Evolutionary conservation across 2,329 filamentous ascomycete genomes (phyloP), one percentile per base, ranked within the genome.

Genomic region (Neophaeococcomyces mojaviensis): DNA sequence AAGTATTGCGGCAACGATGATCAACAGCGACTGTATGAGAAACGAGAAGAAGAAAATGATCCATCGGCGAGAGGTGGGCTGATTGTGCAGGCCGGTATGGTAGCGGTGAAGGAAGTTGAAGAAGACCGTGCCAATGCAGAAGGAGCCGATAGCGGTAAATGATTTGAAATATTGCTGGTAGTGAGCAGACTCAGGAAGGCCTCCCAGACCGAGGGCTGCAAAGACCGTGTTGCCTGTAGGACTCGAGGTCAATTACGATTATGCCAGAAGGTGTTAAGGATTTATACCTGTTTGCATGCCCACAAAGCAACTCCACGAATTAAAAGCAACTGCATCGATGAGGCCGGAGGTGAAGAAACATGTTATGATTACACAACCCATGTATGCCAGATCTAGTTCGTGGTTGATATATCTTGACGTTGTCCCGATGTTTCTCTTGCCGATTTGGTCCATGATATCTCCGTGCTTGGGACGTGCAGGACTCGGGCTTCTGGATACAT

Each of bases 231-330:
- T 70, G 30, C 68, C 68, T 70, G 46, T 13, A 10, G 18, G 33
- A 38, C 35, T 30, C 2, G 33, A 22, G 16, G 2, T 37, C 12
- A 12, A 24, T 35, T 22, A 13, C 28, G 8, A 10, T 19, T 40
- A n/a, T 40, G 20, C 5, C 13, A 30, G 20, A 40, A 7, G 24
- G 13, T 22, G 19, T 32, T 20, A 13, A 26, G 13, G 26, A 13
- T 16, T 50, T 58, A 22, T 63, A 69, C 68, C 68, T 2, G 68
- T 70, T 50, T 71, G 68, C 68, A 71, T 71, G 43, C 65, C 66
- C 33, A 70, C 58, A 57, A 71, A 71, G 49, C 68, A 70, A 26
- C 63, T 66, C 67, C 68, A 71, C 12, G 67, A 66, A 53, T 68
- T 68, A 58, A 69, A 70, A 9, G 68, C 64, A 33, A 65, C 64